A percentile compares a stretch with the other conserved stretches of the same genome.
These are phyloP conservation scores for Pleoardoris graminearum DNA, from an alignment of 2,329 filamentous ascomycete species.

Conservation along the genomic window DNA sequence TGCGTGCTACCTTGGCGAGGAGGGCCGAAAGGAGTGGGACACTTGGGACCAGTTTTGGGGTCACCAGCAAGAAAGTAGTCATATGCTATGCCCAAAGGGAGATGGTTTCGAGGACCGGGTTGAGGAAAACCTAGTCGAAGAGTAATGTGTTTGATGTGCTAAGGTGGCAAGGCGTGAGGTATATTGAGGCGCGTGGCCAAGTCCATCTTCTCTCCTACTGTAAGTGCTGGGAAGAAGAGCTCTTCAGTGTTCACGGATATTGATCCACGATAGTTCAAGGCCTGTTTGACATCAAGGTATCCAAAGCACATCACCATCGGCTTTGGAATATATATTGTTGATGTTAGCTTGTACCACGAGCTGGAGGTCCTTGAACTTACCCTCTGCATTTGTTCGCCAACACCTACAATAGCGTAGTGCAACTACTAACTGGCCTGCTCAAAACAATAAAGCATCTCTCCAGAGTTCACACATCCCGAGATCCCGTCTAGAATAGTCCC, in stretches of 20 bases:
- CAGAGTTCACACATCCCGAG: slow-evolving; percentile 62
- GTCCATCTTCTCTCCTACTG: too few species aligned
- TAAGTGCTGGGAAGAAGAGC: too few species aligned
- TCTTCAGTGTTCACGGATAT: slow-evolving; percentile 62
- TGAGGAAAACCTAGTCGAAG: too few species aligned
- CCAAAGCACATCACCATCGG: slow-evolving; percentile 55
- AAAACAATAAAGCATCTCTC: slow-evolving; percentile 49
- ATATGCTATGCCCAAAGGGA: too few species aligned
- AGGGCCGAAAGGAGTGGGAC: too few species aligned
- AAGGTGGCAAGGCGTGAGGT: too few species aligned
- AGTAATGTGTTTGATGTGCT: too few species aligned
- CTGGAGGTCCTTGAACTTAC: neutral
- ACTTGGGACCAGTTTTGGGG: too few species aligned
- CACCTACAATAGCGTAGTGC: slow-evolving; percentile 47
- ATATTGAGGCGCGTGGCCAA: too few species aligned
- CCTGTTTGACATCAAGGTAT: slow-evolving; percentile 50
- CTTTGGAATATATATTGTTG: slow-evolving; percentile 5
- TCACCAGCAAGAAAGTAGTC: too few species aligned
- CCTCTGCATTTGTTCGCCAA: neutral
- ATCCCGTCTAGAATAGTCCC: slow-evolving; percentile 55
- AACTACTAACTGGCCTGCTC: slow-evolving; percentile 56
- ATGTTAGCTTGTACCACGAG: neutral
- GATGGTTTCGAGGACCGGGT: too few species aligned
- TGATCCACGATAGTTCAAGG: slow-evolving; percentile 57
- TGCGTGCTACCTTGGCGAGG: too few species aligned